These are phyloP conservation scores for Botrytis sinoallii DNA, from an alignment of 2,329 filamentous ascomycete species.

Conservation along the genomic window DNA sequence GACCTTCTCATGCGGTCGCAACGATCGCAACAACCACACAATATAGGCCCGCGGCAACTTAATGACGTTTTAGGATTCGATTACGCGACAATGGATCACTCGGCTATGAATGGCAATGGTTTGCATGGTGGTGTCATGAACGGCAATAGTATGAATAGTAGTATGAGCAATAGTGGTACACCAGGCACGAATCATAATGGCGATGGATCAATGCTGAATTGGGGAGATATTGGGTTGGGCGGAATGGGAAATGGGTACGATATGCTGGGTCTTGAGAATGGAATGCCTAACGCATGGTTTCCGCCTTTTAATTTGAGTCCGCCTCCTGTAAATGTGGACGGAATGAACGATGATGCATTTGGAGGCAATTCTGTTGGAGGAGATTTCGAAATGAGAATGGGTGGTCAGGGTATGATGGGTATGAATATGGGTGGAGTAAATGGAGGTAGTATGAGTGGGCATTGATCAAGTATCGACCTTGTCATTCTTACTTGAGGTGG, in stretches of 20 bases:
- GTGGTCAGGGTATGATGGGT: background rate
- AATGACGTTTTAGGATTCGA: conserved; percentile 75
- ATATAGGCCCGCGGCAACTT: conserved; percentile 65
- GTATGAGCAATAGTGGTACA: conserved; percentile 18
- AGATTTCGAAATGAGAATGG: conserved; percentile 3
- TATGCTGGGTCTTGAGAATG: background rate
- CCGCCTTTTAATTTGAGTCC: conserved; percentile 91
- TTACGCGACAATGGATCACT: conserved; percentile 55
- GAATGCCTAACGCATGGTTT: conserved; percentile 72
- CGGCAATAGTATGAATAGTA: conserved; percentile 17
- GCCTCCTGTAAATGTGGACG: conserved; percentile 49
- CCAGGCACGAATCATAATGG: background rate
- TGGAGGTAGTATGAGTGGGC: background rate
- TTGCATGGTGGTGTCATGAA: conserved; percentile 29
- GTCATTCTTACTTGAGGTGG: background rate
- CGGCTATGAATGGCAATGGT: conserved; percentile 29
- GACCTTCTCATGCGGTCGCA: conserved; percentile 48
- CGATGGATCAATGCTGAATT: conserved; percentile 20
- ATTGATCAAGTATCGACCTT: background rate
- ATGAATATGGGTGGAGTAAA: background rate
- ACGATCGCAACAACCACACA: conserved; percentile 47
- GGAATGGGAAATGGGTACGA: conserved; percentile 8
- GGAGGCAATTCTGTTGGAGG: background rate
- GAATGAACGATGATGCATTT: conserved; percentile 38
- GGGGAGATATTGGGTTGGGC: conserved; percentile 12